Base-by-base conservation (phyloP, 306 rosid genomes). In the cucumber (Cucumis sativus) region DNA sequence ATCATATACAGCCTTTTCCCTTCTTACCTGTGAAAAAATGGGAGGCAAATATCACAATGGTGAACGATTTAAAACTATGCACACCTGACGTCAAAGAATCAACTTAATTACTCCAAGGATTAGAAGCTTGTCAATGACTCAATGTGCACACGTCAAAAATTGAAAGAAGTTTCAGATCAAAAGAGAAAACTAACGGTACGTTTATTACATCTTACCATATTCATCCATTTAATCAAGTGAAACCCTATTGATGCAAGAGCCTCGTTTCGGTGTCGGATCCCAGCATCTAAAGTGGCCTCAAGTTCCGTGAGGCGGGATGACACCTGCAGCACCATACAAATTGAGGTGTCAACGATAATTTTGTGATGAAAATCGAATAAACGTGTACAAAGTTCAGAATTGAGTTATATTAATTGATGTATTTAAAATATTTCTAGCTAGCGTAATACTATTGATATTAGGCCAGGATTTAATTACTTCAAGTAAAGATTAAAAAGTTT, bases 1-100 rank as follows among this genome's bases (percentile, higher is more conserved):
- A 89, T 96, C 98, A 83, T 91, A 96, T 58, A 96, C 97, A 35
- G 98, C 98, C 85, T 96, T 96, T 90, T 96, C 99, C 90, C 89
- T 96, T 83, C 89, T 91, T 79, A 96, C 98, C 99, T 96, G 88
- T 82, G 84, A 78, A 78, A 81, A 69, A 73, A 82, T 40, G 57
- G 75, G 84, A 83, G 82, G 77, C 86, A 85, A 60, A 83, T 77
- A 77, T 40, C 78, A 77, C 58, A 71, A 16, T 80, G 66, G 73
- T 45, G 21, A 71, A 25, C n/a, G 28, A 71, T 25, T 40, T 16
- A 49, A 4, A 71, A 30, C 3, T 25, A 14, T 71, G 60, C 58
- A 69, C 21, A 43, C 8, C 75, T 45, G 20, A 43, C 15, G 57
- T 45, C 21, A 45, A 68, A 23, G 7, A 15, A 13, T 71, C 30